Evolutionary conservation across 1,284 basidiomycete species (phyloP), one percentile per base, ranked within the genome.

Genomic region (Puccinia novopanici): DNA sequence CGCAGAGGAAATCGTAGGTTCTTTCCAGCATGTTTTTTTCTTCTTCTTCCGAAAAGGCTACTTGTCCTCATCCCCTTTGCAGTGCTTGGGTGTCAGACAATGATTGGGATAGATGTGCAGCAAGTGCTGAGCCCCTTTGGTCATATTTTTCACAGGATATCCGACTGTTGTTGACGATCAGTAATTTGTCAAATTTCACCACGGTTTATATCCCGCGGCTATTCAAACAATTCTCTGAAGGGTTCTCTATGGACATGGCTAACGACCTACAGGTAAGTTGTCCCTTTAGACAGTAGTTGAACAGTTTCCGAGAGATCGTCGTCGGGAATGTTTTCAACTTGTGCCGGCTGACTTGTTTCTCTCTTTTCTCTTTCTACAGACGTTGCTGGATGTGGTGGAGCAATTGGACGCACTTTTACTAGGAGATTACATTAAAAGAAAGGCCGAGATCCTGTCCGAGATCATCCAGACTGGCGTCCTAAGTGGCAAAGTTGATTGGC

Each of bases 321-420:
- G 9, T 52, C 42, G 19, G 9, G 24, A 12, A 27, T 27, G 12
- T 19, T 52, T 30, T 30, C 9, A n/a, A 6, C 13, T 9, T 15
- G 42, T 22, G 42, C 5, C 24, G 40, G 40, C 54, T 79, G 15
- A 27, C 59, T 52, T 71, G 57, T 67, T 75, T 68, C 48, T 45
- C 48, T 82, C 67, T 79, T 34, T 30, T 70, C 27, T 50, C 17
- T 30, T 50, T 75, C 27, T 61, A 3, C 54, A 93, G 89, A 91
- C 91, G 19, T 87, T 98, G 71, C 88, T 91, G 85, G 91, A 91
- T 61, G 91, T 94, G 13, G 90, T 94, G 22, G 89, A 89, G 82
- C 91, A 93, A 84, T 89, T 98, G 59, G 95, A 99, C 87, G 90
- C 90, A 84, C 92, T 90, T 48, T 88, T 98, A 30, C 97, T 98